Base-by-base conservation (phyloP, 305 asterid species). In the Fraxinus paxiana region DNA sequence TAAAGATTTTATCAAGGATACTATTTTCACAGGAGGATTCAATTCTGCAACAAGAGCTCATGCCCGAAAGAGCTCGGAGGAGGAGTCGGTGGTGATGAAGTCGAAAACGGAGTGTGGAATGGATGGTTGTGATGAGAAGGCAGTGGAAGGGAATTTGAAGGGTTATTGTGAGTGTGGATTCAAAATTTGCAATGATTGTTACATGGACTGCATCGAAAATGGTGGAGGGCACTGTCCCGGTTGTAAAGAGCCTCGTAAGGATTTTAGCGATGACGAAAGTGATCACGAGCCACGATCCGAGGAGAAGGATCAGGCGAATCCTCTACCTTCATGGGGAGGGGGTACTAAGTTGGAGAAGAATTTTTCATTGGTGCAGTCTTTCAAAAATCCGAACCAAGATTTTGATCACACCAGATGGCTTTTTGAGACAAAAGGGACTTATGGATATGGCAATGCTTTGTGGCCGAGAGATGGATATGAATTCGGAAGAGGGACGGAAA, bases 381-480 rank as follows among this genome's bases (percentile, higher is more conserved):
- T 92, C 79, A 95, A 95, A 92, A 91, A 92, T 51, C 96, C 95
- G 5, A 95, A 94, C 78, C 95, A 92, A 0, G 99, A 95, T 6
- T 93, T 95, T 77, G 98, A 93, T 80, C 97, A 93, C 73, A 83
- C 85, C 0, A 84, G 97, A n/a, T 93, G 98, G 98, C 85, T 95
- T 80, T 95, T 95, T 33, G 97, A 95, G 88, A 93, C 98, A 0
- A 92, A 93, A 77, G 98, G 98, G 78, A 95, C 98, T 6, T 95
- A 93, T 20, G 98, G 98, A 3, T 93, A 93, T 83, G 98, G 98
- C 10, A 95, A 92, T 82, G 98, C 97, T 34, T 81, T 91, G 76
- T 95, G 98, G 99, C 98, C 96, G 1, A 87, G 91, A 41, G 98
- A 93, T 5, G 98, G 91, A 0, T 87, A 88, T 37, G 91, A 83